Evolutionary conservation across 495 filamentous ascomycete genomes (phyloP), one percentile per base, ranked within the genome.

Genomic region (Pseudomonodictys pantanalensis): DNA sequence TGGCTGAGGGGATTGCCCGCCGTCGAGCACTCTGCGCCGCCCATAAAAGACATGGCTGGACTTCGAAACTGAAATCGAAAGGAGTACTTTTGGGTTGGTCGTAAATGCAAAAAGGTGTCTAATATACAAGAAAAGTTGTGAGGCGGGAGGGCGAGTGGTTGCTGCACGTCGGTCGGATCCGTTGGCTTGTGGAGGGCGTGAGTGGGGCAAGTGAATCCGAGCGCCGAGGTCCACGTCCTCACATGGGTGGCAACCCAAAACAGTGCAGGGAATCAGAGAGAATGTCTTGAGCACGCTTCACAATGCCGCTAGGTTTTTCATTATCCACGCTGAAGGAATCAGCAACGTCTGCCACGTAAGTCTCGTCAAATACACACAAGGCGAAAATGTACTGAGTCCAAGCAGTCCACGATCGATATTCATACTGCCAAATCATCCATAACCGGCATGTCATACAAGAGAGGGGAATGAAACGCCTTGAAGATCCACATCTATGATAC

Each of bases 1-100:
- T 97, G 95, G 67, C 87, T 90, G 56, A 98, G 86, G 52, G 95
- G 95, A 74, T 97, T 98, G 68, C 86, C 90, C 52, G 89, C 91
- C 39, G 93, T 96, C 45, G 93, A 97, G 79, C 93, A 98, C 75
- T 97, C 93, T 64, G 91, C 89, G 65, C 92, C 92, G 74, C 89
- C 89, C 62, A 96, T 81, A 71, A 98, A 96, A 22, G 91, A 95
- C 93, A 96, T 96, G 62, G 25, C 52, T 33, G 33, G 30, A 38
- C 8, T 20, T 24, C 10, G 54, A 47, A 25, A 6, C 20, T 28
- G 24, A 28, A 12, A 24, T 23, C 43, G 18, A 47, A 47, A 5
- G 7, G 18, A n/a, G n/a, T n/a, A n/a, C n/a, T n/a, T n/a, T n/a
- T n/a, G n/a, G 43, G 3, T n/a, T 3, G 15, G 38, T 41, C 3